These are phyloP conservation scores for Trichosanthes truncata DNA, from an alignment of 306 rosid species.

Conservation along the genomic window DNA sequence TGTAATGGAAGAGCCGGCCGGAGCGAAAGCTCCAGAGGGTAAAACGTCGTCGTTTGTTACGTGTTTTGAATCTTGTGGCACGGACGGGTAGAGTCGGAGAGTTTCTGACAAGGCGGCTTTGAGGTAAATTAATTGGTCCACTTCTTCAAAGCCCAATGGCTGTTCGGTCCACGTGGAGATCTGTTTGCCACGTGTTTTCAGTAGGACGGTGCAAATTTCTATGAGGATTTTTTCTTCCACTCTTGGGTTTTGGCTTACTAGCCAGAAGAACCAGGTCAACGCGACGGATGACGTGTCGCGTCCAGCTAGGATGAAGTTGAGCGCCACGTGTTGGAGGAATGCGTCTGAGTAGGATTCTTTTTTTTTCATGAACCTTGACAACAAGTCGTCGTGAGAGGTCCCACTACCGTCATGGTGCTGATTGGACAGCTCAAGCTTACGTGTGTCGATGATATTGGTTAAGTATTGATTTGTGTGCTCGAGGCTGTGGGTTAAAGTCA, in stretches of 20 bases:
- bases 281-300: constrained; percentile 89
- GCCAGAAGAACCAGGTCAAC: constrained; percentile 79
- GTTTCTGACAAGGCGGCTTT: constrained; percentile 76
- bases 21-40: constrained; percentile 58
- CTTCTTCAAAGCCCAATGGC: constrained; percentile 68
- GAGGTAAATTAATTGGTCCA: constrained; percentile 61
- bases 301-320: constrained; percentile 92
- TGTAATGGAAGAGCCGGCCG: constrained; percentile 49
- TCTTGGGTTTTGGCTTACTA: constrained; percentile 34
- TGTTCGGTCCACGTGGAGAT: constrained; percentile 41
- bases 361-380: constrained; percentile 80
- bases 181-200: constrained; percentile 59
- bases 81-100: constrained; percentile 76
- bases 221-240: constrained; percentile 58
- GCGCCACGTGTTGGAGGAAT: constrained; percentile 75
- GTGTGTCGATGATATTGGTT: constrained; percentile 41
- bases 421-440: constrained; percentile 41
- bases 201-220: constrained; percentile 55
- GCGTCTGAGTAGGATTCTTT: constrained; percentile 52
- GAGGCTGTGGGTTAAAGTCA: constrained; percentile 34
- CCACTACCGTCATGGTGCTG: constrained; percentile 10
- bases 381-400: constrained; percentile 49
- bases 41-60: constrained; percentile 53
- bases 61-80: constrained; percentile 80
- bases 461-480: constrained; percentile 38